Base-by-base conservation (phyloP, 805 yeast genomes). In the Candida anglica region DNA sequence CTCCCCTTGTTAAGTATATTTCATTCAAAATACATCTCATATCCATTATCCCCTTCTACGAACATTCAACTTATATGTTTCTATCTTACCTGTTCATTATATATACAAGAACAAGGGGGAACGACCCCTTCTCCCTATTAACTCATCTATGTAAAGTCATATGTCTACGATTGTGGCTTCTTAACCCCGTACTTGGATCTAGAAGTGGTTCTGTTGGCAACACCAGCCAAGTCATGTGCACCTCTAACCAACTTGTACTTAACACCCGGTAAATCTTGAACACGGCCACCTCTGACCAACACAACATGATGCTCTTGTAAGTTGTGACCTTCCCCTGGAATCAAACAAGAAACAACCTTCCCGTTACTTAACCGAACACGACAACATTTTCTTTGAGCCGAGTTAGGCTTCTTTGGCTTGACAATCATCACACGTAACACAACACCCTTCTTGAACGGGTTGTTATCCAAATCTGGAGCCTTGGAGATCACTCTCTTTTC, bases 241-340 rank as follows among this genome's bases (percentile, higher is more conserved):
- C 98, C 99, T 68, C 99, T 79, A 15, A 93, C 84, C 47, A 87
- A 71, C 63, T 86, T 93, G 61, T 93, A 93, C 58, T 87, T 89
- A 31, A 93, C 96, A 75, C 99, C 99, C 17, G 98, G 98, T 50
- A 91, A 70, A 79, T 93, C 99, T 56, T 89, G 96, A 34, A 86
- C 86, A 73, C 97, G 80, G 11, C 98, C 99, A n/a, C 99, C 99
- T 63, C 98, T 79, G 3, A 93, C 95, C 34, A 79, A 76, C 1
- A 93, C 98, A 33, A 93, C 94, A 52, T 94, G 86, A 65, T 93
- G 99, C 60, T 93, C 99, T 67, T 93, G 98, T 15, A 95, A 82
- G 54, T 93, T 93, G 62, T 93, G 98, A 15, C 99, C 98, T 56
- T 93, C 97, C 36, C 99, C 99, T 11, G 97, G 96, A 38, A 93